Conservation (phyloP, 2,329 filamentous ascomycete species). For the Trichoderma semiorbis region DNA sequence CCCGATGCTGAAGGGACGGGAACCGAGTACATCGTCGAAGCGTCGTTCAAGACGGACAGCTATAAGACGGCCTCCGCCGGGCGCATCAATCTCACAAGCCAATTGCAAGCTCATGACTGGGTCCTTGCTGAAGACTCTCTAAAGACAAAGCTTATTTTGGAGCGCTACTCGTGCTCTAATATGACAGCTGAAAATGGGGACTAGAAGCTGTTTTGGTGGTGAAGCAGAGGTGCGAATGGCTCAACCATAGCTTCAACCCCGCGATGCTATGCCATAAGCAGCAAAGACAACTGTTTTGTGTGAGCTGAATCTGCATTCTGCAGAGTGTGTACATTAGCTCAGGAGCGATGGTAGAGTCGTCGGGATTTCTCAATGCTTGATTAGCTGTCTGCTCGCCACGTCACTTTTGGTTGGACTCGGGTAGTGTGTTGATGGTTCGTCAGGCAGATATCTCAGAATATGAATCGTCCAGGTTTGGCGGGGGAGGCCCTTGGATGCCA, state of each 20-base stretch:
- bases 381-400: not conserved
- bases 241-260: not conserved
- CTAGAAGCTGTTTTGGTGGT: not conserved
- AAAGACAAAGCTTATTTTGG: not conserved
- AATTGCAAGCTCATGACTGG: not conserved
- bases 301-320: not conserved
- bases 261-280: not conserved
- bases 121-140: not conserved
- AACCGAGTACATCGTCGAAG: not conserved
- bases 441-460: not conserved
- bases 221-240: not conserved
- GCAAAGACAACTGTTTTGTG: not conserved
- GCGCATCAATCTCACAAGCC: not conserved
- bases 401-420: not conserved
- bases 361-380: not conserved
- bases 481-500: not conserved
- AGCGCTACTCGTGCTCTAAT: not conserved
- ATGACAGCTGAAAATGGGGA: not conserved
- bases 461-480: not conserved
- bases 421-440: not conserved
- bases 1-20: not conserved
- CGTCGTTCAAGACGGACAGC: not conserved
- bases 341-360: not conserved
- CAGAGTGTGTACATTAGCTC: not conserved
- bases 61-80: not conserved